Percentiles rank a stretch among this genome's conserved stretches.
These are phyloP conservation scores for Lepidium campestre DNA, from an alignment of 441 rosid genomes.

Conservation along the genomic window DNA sequence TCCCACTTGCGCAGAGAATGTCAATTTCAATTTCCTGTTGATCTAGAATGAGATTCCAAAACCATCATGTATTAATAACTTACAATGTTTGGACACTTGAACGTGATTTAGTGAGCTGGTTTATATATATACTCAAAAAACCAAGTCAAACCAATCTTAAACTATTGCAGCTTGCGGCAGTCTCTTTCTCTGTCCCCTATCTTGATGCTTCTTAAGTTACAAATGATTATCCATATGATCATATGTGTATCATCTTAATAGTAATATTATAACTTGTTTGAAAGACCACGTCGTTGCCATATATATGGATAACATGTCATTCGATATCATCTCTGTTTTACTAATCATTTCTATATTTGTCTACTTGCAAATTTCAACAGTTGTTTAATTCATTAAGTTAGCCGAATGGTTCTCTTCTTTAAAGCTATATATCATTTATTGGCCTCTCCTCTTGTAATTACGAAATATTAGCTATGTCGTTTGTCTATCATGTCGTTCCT, in stretches of 20 bases:
- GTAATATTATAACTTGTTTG: background rate
- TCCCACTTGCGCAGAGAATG: background rate
- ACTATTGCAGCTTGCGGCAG: background rate
- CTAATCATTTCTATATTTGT: background rate
- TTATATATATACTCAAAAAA: background rate
- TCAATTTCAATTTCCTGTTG: background rate
- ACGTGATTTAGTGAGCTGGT: too few relatives aligned
- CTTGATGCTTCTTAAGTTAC: background rate
- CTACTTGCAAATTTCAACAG: conserved; percentile 9
- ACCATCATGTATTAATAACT: too few relatives aligned
- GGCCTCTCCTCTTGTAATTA: background rate
- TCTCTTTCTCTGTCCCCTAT: background rate
- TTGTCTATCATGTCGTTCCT: background rate
- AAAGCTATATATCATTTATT: background rate
- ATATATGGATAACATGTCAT: background rate
- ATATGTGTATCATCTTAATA: background rate
- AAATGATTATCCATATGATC: background rate
- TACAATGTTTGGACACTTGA: too few relatives aligned
- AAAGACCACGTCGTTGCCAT: conserved; percentile 10
- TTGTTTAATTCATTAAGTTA: background rate
- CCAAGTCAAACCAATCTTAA: background rate
- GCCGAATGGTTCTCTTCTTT: background rate
- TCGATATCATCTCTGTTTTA: background rate
- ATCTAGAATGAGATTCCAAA: too few relatives aligned
- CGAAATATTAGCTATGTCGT: conserved; percentile 2